phyloP scores from a whole-genome alignment of 2,329 filamentous ascomycete genomes.

The Paramyrothecium roridum region DNA sequence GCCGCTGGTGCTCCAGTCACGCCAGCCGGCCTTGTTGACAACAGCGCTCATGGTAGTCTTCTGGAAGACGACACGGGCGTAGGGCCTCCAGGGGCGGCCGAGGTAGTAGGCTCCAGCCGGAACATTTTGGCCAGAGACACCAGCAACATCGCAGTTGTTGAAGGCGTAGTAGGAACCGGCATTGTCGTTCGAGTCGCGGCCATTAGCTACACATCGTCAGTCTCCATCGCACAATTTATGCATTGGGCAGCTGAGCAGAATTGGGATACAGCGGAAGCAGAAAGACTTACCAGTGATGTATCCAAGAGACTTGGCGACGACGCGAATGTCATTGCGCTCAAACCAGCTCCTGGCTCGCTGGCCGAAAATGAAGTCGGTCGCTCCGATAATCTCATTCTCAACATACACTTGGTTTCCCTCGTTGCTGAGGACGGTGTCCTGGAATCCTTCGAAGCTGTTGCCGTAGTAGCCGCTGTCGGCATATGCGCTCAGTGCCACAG shows the following conservation, averaged over 20 bases:
- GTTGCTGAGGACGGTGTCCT: slow-evolving; percentile 47
- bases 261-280: neutral
- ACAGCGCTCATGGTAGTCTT: slow-evolving; percentile 47
- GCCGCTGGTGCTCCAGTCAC: slow-evolving; percentile 46
- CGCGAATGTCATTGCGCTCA: slow-evolving; percentile 36
- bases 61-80: slow-evolving; percentile 46
- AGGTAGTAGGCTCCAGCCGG: slow-evolving; percentile 39
- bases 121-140: slow-evolving; percentile 33
- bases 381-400: slow-evolving; percentile 39
- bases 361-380: slow-evolving; percentile 49
- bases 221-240: too few species aligned
- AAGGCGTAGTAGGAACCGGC: slow-evolving; percentile 42
- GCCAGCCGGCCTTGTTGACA: slow-evolving; percentile 59
- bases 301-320: slow-evolving; percentile 28
- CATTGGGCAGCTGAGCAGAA: neutral
- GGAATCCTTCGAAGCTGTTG: slow-evolving; percentile 41
- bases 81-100: slow-evolving; percentile 44
- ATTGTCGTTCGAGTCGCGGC: slow-evolving; percentile 27
- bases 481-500: slow-evolving; percentile 42
- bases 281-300: slow-evolving; percentile 36
- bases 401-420: slow-evolving; percentile 45
- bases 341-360: slow-evolving; percentile 41
- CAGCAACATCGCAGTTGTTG: slow-evolving; percentile 39
- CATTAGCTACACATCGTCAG: slow-evolving; percentile 31
- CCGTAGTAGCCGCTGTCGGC: slow-evolving; percentile 44